These are phyloP conservation scores for Sclerotinia borealis DNA, from an alignment of 2,329 filamentous ascomycete species.

Conservation along the genomic window DNA sequence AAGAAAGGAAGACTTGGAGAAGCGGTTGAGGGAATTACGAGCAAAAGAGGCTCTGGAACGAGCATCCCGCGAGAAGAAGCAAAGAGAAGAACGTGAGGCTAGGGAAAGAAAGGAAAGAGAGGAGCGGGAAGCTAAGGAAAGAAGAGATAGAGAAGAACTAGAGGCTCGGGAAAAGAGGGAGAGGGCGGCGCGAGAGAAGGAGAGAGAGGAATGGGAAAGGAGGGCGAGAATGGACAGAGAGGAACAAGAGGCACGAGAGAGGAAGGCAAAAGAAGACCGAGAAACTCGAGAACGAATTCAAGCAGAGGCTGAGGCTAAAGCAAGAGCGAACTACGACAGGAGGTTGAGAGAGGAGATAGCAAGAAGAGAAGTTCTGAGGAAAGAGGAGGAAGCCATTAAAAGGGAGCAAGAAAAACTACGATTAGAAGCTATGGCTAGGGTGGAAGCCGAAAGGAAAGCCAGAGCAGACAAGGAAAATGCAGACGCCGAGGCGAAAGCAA, in stretches of 20 bases:
- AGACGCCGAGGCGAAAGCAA: conserved; percentile 23
- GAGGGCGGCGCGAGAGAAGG: conserved; percentile 39
- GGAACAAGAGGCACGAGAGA: conserved; percentile 12
- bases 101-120: conserved; percentile 49
- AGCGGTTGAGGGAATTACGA: conserved; percentile 47
- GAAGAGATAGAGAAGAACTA: conserved; percentile 20
- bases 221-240: conserved; percentile 20
- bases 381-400: conserved; percentile 5
- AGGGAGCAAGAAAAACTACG: conserved; percentile 26
- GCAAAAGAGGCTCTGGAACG: conserved; percentile 47
- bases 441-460: conserved; percentile 22
- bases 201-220: conserved; percentile 29
- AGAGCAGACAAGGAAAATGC: conserved; percentile 4
- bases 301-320: conserved; percentile 46
- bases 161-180: conserved; percentile 25
- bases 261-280: conserved; percentile 45
- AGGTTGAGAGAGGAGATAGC: conserved; percentile 32
- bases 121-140: conserved; percentile 15
- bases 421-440: conserved; percentile 17
- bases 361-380: conserved; percentile 17
- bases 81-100: conserved; percentile 39
- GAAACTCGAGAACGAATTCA: conserved; percentile 36
- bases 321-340: conserved; percentile 35
- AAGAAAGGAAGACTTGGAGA: conserved; percentile 50
- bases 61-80: conserved; percentile 37